Evolutionary conservation across 257 asterid species (phyloP), one percentile per base, ranked within the genome.

Genomic region (Solanum sitiens): DNA sequence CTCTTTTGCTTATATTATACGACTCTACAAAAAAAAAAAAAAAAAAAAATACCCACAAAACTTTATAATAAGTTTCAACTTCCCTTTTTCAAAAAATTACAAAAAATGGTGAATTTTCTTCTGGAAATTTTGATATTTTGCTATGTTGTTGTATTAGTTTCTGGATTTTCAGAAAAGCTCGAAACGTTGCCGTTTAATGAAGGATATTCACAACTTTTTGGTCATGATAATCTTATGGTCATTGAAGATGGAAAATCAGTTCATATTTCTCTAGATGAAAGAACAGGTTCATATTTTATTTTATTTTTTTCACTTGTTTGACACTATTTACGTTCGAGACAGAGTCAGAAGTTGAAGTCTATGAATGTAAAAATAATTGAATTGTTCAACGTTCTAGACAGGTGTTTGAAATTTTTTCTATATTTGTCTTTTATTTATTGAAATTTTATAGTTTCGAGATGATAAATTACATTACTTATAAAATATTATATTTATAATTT

Each of bases 191-290:
- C 98, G 1, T 96, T 96, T 89, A 93, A 96, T 83, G 98, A 96
- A 92, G 98, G 98, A 61, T 96, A 96, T 91, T 91, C 98, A 2
- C 98, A 92, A 2, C 98, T 96, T 50, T 96, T 96, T 86, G 98
- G 98, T 1, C 96, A 95, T 86, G 92, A 85, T 65, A 96, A 96
- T 91, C 94, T 96, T 47, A 92, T 92, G 95, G 95, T 96, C 7
- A 92, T 93, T 73, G 85, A 86, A 86, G 98, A 96, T 91, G 96
- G 98, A 16, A 96, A 94, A 47, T 91, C 96, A 3, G 98, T 73
- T 89, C 98, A 91, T 45, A 87, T 96, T 77, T 89, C 98, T 39
- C 83, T 96, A 86, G 95, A 96, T 85, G 92, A 95, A 89, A 94
- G 95, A 93, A 96, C 98, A 90, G 98, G 98, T 95, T 6, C 10